Evolutionary conservation across 306 rosid species (phyloP).

Genomic region (Calophaca sinica): DNA sequence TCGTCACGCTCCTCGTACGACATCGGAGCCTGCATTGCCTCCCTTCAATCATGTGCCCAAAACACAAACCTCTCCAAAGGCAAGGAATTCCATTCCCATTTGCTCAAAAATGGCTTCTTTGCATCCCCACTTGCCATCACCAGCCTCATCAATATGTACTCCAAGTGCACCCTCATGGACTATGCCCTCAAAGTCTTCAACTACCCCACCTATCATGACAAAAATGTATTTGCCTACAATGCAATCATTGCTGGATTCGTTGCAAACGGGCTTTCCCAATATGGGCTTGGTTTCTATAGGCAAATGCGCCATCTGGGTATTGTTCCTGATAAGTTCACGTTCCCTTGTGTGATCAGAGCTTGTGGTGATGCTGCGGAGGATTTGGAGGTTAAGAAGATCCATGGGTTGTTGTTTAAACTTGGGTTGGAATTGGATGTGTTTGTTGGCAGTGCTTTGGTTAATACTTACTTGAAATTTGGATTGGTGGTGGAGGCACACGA

Average conservation of each 20-base stretch:
- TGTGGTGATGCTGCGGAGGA: constrained; percentile 52
- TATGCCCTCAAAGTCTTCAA: constrained; percentile 64
- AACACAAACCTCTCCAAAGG: constrained; percentile 59
- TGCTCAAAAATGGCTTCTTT: constrained; percentile 65
- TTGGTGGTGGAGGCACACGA: constrained; percentile 64
- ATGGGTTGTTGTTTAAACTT: constrained; percentile 72
- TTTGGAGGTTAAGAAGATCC: constrained; percentile 73
- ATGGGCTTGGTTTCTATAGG: constrained; percentile 57
- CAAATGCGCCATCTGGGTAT: constrained; percentile 65
- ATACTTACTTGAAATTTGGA: constrained; percentile 63
- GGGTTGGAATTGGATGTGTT: constrained; percentile 80
- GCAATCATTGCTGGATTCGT: constrained; percentile 77
- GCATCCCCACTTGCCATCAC: constrained; percentile 65
- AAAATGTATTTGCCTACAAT: constrained; percentile 75
- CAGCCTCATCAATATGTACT: constrained; percentile 85
- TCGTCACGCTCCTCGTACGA: constrained; percentile 41
- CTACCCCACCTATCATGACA: constrained; percentile 48
- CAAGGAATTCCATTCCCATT: constrained; percentile 58
- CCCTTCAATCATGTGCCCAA: constrained; percentile 71
- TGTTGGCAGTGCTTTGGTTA: constrained; percentile 85
- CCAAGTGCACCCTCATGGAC: constrained; percentile 67
- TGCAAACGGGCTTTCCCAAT: constrained; percentile 54
- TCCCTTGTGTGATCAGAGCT: constrained; percentile 77
- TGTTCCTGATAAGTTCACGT: constrained; percentile 75
- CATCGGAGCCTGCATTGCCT: constrained; percentile 57